Conservation (phyloP, 148 eudicot species). For the Polygonum maritimum region DNA sequence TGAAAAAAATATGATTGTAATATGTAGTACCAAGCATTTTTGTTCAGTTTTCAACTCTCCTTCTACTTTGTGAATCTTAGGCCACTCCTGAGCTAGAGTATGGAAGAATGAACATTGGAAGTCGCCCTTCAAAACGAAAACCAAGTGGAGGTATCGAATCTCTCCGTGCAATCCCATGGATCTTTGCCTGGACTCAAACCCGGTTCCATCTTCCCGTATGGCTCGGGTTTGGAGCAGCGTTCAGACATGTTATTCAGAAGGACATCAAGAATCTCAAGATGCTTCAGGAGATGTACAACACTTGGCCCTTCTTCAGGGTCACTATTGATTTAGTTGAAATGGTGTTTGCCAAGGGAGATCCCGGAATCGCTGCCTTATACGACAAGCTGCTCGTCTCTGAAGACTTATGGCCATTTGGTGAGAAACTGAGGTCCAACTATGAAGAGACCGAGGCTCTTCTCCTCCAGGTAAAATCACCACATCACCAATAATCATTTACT, state of each 20-base stretch:
- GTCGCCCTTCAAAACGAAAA: conserved; percentile 95
- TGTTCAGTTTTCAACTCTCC: neutral
- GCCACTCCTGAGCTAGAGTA: conserved; percentile 95
- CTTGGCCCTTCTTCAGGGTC: conserved; percentile 98
- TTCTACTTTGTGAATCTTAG: conserved; percentile 22
- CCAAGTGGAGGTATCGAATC: conserved; percentile 98
- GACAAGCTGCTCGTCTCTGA: conserved; percentile 87
- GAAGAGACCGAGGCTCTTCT: conserved; percentile 65
- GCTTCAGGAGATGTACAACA: conserved; percentile 89
- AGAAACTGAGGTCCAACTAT: conserved; percentile 55
- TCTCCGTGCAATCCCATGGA: conserved; percentile 98
- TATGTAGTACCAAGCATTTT: no score
- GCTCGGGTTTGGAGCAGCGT: conserved; percentile 95
- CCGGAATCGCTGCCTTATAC: conserved; percentile 78
- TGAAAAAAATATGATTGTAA: no score
- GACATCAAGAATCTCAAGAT: conserved; percentile 59
- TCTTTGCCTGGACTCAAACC: conserved; percentile 98
- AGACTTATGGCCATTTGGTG: conserved; percentile 82
- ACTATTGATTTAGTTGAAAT: conserved; percentile 90
- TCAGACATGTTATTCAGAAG: conserved; percentile 51
- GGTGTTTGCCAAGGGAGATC: conserved; percentile 99
- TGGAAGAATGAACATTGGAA: conserved; percentile 96
- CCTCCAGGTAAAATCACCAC: conserved; percentile 51
- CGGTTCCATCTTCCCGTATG: conserved; percentile 96
- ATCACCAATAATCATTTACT: neutral